Evolutionary conservation across 164 flowering plant species (phyloP).

Genomic region (Cinnamomum micranthum): DNA sequence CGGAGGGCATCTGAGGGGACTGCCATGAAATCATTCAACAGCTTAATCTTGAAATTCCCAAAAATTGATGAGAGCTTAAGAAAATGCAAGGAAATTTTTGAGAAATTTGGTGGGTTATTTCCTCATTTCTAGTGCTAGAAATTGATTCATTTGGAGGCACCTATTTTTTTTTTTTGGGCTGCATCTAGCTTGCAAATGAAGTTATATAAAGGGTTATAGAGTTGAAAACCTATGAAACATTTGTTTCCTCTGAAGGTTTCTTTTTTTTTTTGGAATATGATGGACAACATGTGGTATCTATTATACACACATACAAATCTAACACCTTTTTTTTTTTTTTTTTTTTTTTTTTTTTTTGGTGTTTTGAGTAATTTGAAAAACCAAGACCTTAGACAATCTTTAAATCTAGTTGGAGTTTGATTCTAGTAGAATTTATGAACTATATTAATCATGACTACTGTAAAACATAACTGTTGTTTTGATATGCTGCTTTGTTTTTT

Average conservation of each 20-base stretch:
- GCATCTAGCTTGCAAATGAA: neutral
- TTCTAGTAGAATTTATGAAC: no score
- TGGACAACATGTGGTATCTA: neutral
- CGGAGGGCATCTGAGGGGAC: slow-evolving; percentile 60
- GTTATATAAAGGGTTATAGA: neutral
- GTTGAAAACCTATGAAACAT: neutral
- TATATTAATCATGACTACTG: no score
- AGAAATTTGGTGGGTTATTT: slow-evolving; percentile 64
- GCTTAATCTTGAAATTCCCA: slow-evolving; percentile 78
- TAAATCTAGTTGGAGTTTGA: no score
- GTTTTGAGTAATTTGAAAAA: no score
- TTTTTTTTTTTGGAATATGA: neutral
- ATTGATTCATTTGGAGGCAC: neutral
- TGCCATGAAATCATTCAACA: slow-evolving; percentile 72
- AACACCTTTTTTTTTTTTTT: no score
- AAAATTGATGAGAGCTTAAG: slow-evolving; percentile 81
- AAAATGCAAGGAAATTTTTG: slow-evolving; percentile 67
- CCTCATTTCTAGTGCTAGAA: neutral
- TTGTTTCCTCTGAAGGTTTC: neutral
- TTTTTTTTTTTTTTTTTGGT: no score
- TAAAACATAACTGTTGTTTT: no score
- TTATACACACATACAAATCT: no score
- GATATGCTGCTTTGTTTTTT: no score
- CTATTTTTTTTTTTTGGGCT: neutral
- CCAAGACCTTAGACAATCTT: no score